These are phyloP conservation scores for Cinnamomum chago DNA, from an alignment of 164 flowering plant species.

Conservation along the genomic window DNA sequence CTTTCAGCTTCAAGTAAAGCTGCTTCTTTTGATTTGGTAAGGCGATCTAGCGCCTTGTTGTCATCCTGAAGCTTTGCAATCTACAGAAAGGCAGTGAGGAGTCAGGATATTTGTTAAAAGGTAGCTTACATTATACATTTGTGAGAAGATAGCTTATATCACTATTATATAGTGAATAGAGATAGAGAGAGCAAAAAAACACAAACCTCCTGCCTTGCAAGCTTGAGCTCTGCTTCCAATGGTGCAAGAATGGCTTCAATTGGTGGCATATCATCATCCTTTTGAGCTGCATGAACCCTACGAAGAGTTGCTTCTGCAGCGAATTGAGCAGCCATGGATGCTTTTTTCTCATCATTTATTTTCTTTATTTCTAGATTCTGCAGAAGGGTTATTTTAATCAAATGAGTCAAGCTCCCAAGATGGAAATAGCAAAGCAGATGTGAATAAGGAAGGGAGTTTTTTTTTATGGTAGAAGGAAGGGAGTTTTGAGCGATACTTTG, in stretches of 20 bases:
- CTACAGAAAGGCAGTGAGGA: background rate
- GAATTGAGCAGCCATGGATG: conserved; percentile 69
- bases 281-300: conserved; percentile 79
- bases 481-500: conserved; percentile 34
- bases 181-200: background rate
- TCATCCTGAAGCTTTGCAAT: conserved; percentile 64
- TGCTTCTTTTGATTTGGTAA: conserved; percentile 75
- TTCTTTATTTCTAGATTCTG: conserved; percentile 74
- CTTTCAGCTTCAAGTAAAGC: conserved; percentile 74
- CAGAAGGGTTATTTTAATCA: conserved; percentile 6
- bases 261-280: conserved; percentile 84
- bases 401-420: conserved; percentile 2
- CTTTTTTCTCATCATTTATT: conserved; percentile 72
- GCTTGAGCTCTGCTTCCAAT: conserved; percentile 73
- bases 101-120: no score
- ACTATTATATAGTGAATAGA: no score
- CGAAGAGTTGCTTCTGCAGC: conserved; percentile 86
- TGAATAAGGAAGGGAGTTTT: background rate
- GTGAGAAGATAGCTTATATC: no score
- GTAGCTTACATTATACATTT: no score
- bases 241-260: conserved; percentile 80
- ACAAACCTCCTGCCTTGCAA: conserved; percentile 55
- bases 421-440: background rate
- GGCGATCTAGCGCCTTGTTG: conserved; percentile 67
- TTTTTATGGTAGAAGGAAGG: background rate